Evolutionary conservation across 2,329 filamentous ascomycete species (phyloP).

Genomic region (Fusarium euwallaceae): DNA sequence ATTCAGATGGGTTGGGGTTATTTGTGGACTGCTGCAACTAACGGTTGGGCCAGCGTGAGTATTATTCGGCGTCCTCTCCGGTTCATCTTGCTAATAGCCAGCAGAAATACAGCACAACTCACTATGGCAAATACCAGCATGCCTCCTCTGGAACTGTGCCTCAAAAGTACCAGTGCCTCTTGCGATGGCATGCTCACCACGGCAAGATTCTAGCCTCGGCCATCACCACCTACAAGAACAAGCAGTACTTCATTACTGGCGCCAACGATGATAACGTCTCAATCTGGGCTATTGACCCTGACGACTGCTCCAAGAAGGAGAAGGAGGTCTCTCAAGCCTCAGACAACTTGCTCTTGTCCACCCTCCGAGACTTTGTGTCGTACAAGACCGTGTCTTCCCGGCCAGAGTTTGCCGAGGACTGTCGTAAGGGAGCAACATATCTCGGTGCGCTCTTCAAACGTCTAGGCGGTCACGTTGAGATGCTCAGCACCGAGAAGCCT

Average conservation of each 20-base stretch:
- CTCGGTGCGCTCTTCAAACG: constrained; percentile 92
- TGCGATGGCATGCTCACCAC: constrained; percentile 84
- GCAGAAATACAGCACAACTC: constrained; percentile 76
- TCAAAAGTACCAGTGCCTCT: constrained; percentile 84
- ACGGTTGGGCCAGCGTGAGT: constrained; percentile 84
- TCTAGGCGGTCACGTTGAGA: constrained; percentile 88
- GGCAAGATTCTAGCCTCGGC: constrained; percentile 91
- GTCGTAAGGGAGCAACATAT: constrained; percentile 91
- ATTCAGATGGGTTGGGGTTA: constrained; percentile 88
- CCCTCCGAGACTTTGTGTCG: constrained; percentile 86
- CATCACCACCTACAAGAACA: constrained; percentile 75
- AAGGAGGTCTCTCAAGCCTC: constrained; percentile 55
- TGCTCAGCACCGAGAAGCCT: constrained; percentile 83
- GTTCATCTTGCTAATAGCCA: constrained; percentile 4
- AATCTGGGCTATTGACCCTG: constrained; percentile 81
- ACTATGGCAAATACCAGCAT: constrained; percentile 69
- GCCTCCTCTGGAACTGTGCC: constrained; percentile 69
- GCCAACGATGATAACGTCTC: constrained; percentile 92
- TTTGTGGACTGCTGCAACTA: constrained; percentile 89
- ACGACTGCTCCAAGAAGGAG: constrained; percentile 50
- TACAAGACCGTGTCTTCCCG: constrained; percentile 93
- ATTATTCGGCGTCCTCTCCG: fast-evolving
- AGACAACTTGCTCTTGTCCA: constrained; percentile 73
- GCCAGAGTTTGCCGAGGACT: constrained; percentile 89
- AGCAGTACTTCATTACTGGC: constrained; percentile 92